Percentiles rank a stretch among this genome's conserved stretches.
phyloP scores from a whole-genome alignment of 495 filamentous ascomycete species.

The Glutinoglossum americanum region DNA sequence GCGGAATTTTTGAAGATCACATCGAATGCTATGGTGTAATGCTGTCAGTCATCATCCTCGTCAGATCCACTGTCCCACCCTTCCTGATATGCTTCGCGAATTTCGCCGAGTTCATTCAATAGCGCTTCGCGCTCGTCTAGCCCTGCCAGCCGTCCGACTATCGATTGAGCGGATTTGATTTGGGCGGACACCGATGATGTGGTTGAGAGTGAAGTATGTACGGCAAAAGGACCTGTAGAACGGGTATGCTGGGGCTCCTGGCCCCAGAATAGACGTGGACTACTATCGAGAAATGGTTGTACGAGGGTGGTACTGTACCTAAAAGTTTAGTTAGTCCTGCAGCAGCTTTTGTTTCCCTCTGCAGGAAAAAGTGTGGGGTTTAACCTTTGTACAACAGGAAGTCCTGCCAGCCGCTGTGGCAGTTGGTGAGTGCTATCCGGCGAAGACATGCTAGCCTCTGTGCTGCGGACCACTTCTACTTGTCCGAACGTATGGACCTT shows the following conservation, averaged over 20 bases:
- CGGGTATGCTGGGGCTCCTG: conserved; percentile 16
- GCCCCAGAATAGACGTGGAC: conserved; percentile 37
- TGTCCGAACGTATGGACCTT: conserved; percentile 40
- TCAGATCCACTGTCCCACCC: conserved; percentile 79
- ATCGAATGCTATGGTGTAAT: background rate
- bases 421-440: conserved; percentile 15
- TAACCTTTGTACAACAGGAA: conserved; percentile 39
- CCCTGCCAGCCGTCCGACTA: conserved; percentile 33
- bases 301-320: conserved; percentile 37
- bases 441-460: background rate
- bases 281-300: conserved; percentile 56
- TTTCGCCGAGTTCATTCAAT: conserved; percentile 61
- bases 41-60: conserved; percentile 45
- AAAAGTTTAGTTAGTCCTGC: conserved; percentile 4
- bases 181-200: conserved; percentile 45
- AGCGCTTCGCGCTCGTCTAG: conserved; percentile 67
- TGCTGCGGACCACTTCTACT: conserved; percentile 23
- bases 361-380: conserved; percentile 9
- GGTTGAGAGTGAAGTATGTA: conserved; percentile 48
- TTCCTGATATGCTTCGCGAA: conserved; percentile 72
- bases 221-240: conserved; percentile 19
- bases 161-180: conserved; percentile 41
- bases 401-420: conserved; percentile 18
- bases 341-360: conserved; percentile 11
- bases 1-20: background rate